phyloP scores from a whole-genome alignment of 1,139 yeast genomes.

The Nakaseomyces glabratus region DNA sequence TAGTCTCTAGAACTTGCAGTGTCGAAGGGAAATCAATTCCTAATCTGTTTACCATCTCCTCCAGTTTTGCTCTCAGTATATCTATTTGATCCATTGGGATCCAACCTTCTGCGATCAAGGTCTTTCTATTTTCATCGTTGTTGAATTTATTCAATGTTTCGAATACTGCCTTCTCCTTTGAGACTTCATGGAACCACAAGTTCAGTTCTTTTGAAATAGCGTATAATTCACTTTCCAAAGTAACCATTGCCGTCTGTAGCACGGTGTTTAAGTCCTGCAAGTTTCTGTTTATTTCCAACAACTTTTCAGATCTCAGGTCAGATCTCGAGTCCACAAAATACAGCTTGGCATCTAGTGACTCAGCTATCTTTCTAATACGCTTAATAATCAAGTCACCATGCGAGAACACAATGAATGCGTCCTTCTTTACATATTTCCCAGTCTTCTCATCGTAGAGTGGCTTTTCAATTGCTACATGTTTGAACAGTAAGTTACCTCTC shows the following conservation, averaged over 20 bases:
- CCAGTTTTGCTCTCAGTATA: slow-evolving; percentile 48
- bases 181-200: slow-evolving; percentile 55
- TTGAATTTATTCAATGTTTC: slow-evolving; percentile 72
- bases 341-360: slow-evolving; percentile 72
- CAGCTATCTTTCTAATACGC: slow-evolving; percentile 67
- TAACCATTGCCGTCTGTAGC: slow-evolving; percentile 57
- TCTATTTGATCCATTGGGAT: slow-evolving; percentile 53
- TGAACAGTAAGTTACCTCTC: slow-evolving; percentile 80
- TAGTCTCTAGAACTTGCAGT: slow-evolving; percentile 71
- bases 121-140: slow-evolving; percentile 75
- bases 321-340: slow-evolving; percentile 58
- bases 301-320: slow-evolving; percentile 48
- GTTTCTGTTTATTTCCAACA: slow-evolving; percentile 48
- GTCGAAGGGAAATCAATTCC: slow-evolving; percentile 48
- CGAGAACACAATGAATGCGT: slow-evolving; percentile 74
- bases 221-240: slow-evolving; percentile 64
- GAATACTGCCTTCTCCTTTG: slow-evolving; percentile 67
- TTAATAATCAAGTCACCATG: slow-evolving; percentile 70
- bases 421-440: slow-evolving; percentile 47
- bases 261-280: slow-evolving; percentile 60
- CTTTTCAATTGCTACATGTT: slow-evolving; percentile 57
- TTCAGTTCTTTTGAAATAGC: slow-evolving; percentile 68
- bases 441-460: slow-evolving; percentile 44
- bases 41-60: slow-evolving; percentile 45
- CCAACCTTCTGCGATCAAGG: slow-evolving; percentile 98